Evolutionary conservation across 352 stramenopile species (phyloP).

Genomic region (Thraustochytrium striatum): DNA sequence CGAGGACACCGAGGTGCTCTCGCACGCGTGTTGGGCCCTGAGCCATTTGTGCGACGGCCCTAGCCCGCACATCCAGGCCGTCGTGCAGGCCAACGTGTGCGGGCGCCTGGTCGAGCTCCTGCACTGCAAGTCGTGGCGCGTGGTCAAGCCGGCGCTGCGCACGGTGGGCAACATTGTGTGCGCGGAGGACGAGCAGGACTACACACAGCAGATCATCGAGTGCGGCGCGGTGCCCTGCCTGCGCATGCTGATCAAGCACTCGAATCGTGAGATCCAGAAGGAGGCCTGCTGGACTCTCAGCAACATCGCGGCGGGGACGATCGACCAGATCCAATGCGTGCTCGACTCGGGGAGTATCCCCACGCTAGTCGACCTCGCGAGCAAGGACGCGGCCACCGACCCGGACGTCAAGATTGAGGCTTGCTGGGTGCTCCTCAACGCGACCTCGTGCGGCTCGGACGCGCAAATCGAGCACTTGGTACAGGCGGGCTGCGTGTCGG

Average conservation of each 20-base stretch:
- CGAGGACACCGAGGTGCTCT: slow-evolving; percentile 88
- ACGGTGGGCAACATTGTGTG: slow-evolving; percentile 99
- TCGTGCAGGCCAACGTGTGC: slow-evolving; percentile 80
- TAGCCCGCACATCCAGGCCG: slow-evolving; percentile 89
- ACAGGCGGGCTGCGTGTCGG: slow-evolving; percentile 66
- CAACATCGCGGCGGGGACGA: slow-evolving; percentile 95
- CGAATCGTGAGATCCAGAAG: slow-evolving; percentile 96
- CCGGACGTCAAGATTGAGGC: slow-evolving; percentile 94
- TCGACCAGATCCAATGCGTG: slow-evolving; percentile 94
- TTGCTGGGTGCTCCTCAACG: slow-evolving; percentile 97
- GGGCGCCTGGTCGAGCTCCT: slow-evolving; percentile 88
- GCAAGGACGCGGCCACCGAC: slow-evolving; percentile 62
- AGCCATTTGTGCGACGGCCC: slow-evolving; percentile 94
- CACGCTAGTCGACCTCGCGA: slow-evolving; percentile 87
- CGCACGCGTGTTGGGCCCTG: slow-evolving; percentile 90
- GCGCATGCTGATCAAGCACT: slow-evolving; percentile 84
- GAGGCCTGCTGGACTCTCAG: slow-evolving; percentile 91
- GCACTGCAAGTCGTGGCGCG: slow-evolving; percentile 78
- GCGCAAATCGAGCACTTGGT: slow-evolving; percentile 81
- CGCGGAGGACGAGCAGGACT: slow-evolving; percentile 69
- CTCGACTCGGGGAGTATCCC: slow-evolving; percentile 91
- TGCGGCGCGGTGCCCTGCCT: slow-evolving; percentile 88
- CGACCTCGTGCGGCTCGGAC: slow-evolving; percentile 93
- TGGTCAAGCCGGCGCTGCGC: slow-evolving; percentile 91
- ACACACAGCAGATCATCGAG: slow-evolving; percentile 90